Percentiles rank a stretch among this genome's conserved stretches.
Conservation (phyloP, 495 filamentous ascomycete genomes). For the Podospora pseudopauciseta region DNA sequence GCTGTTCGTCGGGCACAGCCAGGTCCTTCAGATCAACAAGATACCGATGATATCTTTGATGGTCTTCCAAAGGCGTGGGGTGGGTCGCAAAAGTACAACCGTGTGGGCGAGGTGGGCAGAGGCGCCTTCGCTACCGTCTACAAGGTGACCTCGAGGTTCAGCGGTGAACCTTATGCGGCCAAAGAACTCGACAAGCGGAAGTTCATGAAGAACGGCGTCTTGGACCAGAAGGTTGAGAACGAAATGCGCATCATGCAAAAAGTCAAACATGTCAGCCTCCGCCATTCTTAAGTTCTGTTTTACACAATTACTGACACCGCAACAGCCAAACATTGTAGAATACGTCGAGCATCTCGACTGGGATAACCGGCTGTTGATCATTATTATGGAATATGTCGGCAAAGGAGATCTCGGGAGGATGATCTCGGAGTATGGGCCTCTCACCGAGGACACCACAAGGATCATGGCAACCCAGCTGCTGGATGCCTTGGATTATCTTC, state of each 20-base stretch:
- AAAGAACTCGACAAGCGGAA: conserved; percentile 88
- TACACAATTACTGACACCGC: not conserved
- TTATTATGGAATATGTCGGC: conserved; percentile 90
- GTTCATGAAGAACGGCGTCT: conserved; percentile 81
- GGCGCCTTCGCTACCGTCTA: conserved; percentile 93
- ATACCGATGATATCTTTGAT: conserved; percentile 8
- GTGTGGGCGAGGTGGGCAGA: conserved; percentile 74
- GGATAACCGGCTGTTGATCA: conserved; percentile 74
- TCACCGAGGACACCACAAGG: conserved; percentile 65
- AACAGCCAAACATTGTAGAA: conserved; percentile 80
- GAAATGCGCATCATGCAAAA: conserved; percentile 91
- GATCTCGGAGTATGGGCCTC: conserved; percentile 53
- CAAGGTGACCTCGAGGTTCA: conserved; percentile 72
- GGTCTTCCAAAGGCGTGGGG: conserved; percentile 60
- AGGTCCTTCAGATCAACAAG: conserved; percentile 3
- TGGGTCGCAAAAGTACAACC: conserved; percentile 78
- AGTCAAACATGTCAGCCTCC: conserved; percentile 66
- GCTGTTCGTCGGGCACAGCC: conserved; percentile 9
- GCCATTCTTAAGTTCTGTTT: not conserved
- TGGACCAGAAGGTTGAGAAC: conserved; percentile 84
- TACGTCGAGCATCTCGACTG: conserved; percentile 83
- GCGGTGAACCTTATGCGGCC: conserved; percentile 77
- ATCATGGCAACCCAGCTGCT: conserved; percentile 73
- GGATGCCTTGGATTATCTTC: conserved; percentile 80
- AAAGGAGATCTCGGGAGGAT: conserved; percentile 79